Conservation (phyloP, 2,329 filamentous ascomycete species). For the Paraphaeosphaeria minitans region DNA sequence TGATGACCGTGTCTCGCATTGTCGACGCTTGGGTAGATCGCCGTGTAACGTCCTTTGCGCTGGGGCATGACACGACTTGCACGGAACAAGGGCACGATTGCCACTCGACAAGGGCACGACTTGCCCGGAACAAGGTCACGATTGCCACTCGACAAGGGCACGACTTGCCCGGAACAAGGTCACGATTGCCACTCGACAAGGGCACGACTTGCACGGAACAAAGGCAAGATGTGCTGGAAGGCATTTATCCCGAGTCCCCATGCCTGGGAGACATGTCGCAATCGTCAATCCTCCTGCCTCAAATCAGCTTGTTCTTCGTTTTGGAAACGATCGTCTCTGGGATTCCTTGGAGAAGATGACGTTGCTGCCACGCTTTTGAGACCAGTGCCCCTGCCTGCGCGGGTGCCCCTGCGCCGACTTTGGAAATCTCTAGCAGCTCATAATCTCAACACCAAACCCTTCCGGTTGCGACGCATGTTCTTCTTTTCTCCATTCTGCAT, state of each 20-base stretch:
- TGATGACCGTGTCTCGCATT: not conserved
- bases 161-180: not conserved
- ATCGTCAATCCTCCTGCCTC: conserved; percentile 20
- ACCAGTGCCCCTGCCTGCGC: conserved; percentile 14
- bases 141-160: too few relatives aligned
- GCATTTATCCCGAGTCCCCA: conserved; percentile 20
- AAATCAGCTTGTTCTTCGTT: conserved; percentile 19
- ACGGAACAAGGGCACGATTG: not conserved
- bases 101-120: too few relatives aligned
- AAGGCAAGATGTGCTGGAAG: conserved; percentile 15
- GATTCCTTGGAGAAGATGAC: conserved; percentile 24
- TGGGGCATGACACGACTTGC: too few relatives aligned
- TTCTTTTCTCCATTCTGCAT: conserved; percentile 13
- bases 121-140: not conserved
- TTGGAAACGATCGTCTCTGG: conserved; percentile 25
- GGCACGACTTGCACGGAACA: not conserved
- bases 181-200: too few relatives aligned
- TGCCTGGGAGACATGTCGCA: conserved; percentile 25
- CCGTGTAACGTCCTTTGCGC: conserved; percentile 5
- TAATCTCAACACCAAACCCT: conserved; percentile 19
- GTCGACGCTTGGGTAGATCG: not conserved
- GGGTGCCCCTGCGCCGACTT: conserved; percentile 12
- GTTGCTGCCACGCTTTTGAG: conserved; percentile 15
- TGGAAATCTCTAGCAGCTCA: conserved; percentile 13
- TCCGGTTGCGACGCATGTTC: conserved; percentile 20